Conservation (phyloP, 2,329 filamentous ascomycete species). For the Monascus ruber region DNA sequence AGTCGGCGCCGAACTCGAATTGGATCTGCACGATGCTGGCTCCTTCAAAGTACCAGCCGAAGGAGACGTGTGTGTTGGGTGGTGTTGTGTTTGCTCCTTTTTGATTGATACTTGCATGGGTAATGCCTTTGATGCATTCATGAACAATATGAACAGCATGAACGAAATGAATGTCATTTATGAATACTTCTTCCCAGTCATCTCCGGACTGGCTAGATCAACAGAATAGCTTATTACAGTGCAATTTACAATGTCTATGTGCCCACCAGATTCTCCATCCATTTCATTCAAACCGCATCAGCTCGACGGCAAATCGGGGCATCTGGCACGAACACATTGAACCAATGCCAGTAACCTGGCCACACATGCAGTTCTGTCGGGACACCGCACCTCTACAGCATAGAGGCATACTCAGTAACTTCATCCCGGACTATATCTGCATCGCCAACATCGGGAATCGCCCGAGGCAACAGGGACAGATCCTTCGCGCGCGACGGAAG, state of each 20-base stretch:
- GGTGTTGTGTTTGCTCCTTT: too few relatives aligned
- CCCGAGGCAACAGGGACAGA: constrained; percentile 1
- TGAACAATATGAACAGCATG: too few relatives aligned
- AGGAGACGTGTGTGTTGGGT: too few relatives aligned
- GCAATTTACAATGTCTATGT: neutral
- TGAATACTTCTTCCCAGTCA: too few relatives aligned
- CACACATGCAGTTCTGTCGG: constrained; percentile 6
- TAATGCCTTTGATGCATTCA: too few relatives aligned
- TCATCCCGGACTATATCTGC: constrained; percentile 6
- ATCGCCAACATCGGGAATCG: constrained; percentile 6
- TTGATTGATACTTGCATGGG: too few relatives aligned
- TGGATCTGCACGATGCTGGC: too few relatives aligned
- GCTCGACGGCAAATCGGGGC: constrained; percentile 2
- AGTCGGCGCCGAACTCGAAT: too few relatives aligned
- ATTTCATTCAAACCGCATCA: constrained; percentile 1
- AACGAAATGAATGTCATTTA: too few relatives aligned
- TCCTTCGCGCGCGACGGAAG: constrained; percentile 1
- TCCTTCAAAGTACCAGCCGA: too few relatives aligned
- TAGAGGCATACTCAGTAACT: constrained; percentile 4
- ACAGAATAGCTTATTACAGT: too few relatives aligned
- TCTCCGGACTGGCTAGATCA: too few relatives aligned
- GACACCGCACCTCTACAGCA: constrained; percentile 3
- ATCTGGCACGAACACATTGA: constrained; percentile 6
- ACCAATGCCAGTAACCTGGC: constrained; percentile 8
- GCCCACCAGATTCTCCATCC: constrained; percentile 2